Percentiles rank a stretch among this genome's conserved stretches.
These are phyloP conservation scores for Silene noctiflora DNA, from an alignment of 179 eudicot genomes.

Conservation along the genomic window DNA sequence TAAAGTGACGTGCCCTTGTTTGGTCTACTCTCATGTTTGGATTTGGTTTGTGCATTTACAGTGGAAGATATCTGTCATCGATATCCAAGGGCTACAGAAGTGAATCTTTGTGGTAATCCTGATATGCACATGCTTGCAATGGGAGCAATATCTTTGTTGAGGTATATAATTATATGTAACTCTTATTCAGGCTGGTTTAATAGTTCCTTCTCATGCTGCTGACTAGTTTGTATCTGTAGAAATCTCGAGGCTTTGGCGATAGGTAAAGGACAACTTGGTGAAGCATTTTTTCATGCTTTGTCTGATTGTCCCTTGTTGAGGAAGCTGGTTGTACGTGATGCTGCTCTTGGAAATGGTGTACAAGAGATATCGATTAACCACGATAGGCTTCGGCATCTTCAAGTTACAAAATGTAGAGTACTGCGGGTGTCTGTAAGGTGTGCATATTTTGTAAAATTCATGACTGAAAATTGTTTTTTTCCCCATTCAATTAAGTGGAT, in stretches of 20 bases:
- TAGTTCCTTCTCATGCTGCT: constrained; percentile 16
- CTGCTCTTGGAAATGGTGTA: constrained; percentile 79
- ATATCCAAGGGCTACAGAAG: constrained; percentile 79
- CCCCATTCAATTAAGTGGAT: neutral
- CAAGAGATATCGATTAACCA: constrained; percentile 80
- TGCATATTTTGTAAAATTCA: neutral
- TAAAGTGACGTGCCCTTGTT: neutral
- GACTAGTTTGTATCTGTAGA: constrained; percentile 37
- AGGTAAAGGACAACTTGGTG: constrained; percentile 80
- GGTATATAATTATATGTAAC: constrained; percentile 41
- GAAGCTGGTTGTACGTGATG: constrained; percentile 64
- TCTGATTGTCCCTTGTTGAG: constrained; percentile 64
- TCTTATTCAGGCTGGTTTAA: neutral
- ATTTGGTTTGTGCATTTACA: constrained; percentile 31
- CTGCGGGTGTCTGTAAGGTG: constrained; percentile 85
- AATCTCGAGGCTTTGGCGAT: constrained; percentile 71
- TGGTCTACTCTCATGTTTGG: neutral
- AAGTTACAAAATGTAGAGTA: constrained; percentile 78
- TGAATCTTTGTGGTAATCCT: constrained; percentile 64
- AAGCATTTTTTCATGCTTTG: constrained; percentile 64
- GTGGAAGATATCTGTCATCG: constrained; percentile 92
- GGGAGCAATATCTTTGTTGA: constrained; percentile 65
- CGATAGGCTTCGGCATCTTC: constrained; percentile 73
- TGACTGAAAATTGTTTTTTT: neutral
- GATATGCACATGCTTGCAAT: constrained; percentile 58